These are phyloP conservation scores for Scheffersomyces amazonensis DNA, from an alignment of 805 yeast species.

Conservation along the genomic window DNA sequence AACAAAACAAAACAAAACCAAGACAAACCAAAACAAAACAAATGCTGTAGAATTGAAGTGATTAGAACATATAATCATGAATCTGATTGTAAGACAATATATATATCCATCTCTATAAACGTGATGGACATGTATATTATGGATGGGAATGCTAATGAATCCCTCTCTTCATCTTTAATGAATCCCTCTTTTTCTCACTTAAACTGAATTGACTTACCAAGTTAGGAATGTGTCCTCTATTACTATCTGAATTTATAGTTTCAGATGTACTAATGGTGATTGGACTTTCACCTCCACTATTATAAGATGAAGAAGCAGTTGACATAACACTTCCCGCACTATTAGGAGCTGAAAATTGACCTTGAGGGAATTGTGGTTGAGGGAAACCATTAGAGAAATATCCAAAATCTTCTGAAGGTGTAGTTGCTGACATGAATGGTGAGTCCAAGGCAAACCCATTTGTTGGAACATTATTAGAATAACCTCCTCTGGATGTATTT, in stretches of 20 bases:
- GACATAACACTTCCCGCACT: not conserved
- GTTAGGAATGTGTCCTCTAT: conserved; percentile 1
- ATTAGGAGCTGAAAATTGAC: not conserved
- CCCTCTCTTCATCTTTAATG: conserved; percentile 43
- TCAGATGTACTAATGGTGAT: not conserved
- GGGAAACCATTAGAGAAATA: conserved; percentile 22
- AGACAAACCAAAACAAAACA: no score
- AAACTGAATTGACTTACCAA: conserved; percentile 23
- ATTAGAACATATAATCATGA: no score
- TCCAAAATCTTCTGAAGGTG: conserved; percentile 34
- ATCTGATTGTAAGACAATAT: no score
- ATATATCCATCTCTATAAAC: no score
- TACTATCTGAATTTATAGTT: conserved; percentile 3
- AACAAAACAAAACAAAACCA: no score
- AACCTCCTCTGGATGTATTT: not conserved
- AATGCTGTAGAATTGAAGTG: no score
- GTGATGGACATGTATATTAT: no score
- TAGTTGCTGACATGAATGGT: conserved; percentile 40
- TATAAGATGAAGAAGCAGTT: not conserved
- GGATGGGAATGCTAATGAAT: no score
- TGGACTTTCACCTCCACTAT: conserved; percentile 1
- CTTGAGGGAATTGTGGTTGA: conserved; percentile 2
- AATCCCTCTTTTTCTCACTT: conserved; percentile 45
- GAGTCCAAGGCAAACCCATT: conserved; percentile 26
- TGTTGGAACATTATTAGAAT: not conserved